These are phyloP conservation scores for Arthrobotrys conoides DNA, from an alignment of 2,329 filamentous ascomycete species.

Conservation along the genomic window DNA sequence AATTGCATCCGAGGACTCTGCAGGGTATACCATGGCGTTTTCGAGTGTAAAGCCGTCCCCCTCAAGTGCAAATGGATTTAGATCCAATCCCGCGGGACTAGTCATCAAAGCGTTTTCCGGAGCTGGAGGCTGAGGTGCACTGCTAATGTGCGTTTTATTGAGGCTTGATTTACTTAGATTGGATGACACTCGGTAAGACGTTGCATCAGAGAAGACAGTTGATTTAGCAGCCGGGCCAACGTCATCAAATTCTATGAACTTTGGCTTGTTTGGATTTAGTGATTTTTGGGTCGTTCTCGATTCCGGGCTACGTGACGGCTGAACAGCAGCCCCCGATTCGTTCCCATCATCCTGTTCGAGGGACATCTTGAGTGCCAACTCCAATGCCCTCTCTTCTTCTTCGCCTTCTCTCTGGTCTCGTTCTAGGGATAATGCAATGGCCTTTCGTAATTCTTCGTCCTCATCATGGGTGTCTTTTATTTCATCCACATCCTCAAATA, in stretches of 20 bases:
- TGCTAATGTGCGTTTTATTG: neutral
- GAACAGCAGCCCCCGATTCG: neutral
- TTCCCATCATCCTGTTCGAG: conserved; percentile 29
- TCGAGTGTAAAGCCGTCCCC: conserved; percentile 46
- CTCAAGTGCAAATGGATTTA: conserved; percentile 47
- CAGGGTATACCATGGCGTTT: conserved; percentile 13
- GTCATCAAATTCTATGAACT: conserved; percentile 49
- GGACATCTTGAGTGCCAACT: conserved; percentile 49
- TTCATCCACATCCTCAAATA: conserved; percentile 81
- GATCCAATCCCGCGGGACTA: conserved; percentile 10
- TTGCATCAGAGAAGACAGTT: neutral
- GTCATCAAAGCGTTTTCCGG: conserved; percentile 24
- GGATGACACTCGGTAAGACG: neutral
- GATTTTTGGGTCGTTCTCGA: neutral
- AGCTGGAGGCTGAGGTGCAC: too few species aligned
- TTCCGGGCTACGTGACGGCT: neutral
- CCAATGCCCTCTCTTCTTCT: conserved; percentile 68
- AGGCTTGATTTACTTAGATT: neutral
- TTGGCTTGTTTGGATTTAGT: conserved; percentile 38
- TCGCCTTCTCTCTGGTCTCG: conserved; percentile 72
- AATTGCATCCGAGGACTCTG: conserved; percentile 66
- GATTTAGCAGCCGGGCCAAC: neutral
- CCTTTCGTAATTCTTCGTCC: conserved; percentile 71
- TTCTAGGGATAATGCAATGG: conserved; percentile 70
- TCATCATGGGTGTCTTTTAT: conserved; percentile 76